Evolutionary conservation across 805 yeast genomes (phyloP).

Genomic region (Nakazawaea laoshanensis): DNA sequence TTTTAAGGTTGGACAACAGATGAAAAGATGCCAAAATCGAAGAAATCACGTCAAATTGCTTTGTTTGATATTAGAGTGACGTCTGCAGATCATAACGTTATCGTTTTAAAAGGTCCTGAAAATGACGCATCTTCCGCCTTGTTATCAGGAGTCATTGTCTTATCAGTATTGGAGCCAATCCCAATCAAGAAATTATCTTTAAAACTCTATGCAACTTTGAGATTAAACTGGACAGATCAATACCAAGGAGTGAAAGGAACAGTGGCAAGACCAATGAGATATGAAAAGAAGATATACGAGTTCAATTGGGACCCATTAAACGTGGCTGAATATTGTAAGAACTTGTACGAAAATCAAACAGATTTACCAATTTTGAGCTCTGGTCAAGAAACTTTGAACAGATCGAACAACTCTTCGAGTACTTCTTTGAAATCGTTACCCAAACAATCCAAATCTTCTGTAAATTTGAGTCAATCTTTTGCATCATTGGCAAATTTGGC

Average conservation of each 20-base stretch:
- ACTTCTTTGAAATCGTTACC: slow-evolving; percentile 33
- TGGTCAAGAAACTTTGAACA: slow-evolving; percentile 19
- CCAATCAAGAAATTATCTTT: slow-evolving; percentile 56
- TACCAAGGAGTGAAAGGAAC: slow-evolving; percentile 35
- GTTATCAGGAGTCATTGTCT: slow-evolving; percentile 68
- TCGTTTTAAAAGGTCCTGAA: slow-evolving; percentile 72
- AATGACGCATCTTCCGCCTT: slow-evolving; percentile 71
- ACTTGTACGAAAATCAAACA: slow-evolving; percentile 5
- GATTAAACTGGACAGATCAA: slow-evolving; percentile 57
- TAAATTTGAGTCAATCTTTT: slow-evolving; percentile 15
- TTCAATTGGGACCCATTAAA: slow-evolving; percentile 71
- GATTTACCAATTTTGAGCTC: slow-evolving; percentile 18
- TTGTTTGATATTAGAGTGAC: slow-evolving; percentile 45
- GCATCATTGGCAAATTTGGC: slow-evolving; percentile 14
- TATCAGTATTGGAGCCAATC: slow-evolving; percentile 70
- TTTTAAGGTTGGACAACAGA: not conserved
- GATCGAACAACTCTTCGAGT: slow-evolving; percentile 31
- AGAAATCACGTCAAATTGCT: slow-evolving; percentile 20
- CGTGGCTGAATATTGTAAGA: slow-evolving; percentile 28
- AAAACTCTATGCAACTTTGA: slow-evolving; percentile 57
- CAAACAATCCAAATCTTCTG: slow-evolving; percentile 26
- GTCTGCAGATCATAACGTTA: slow-evolving; percentile 67
- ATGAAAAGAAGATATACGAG: slow-evolving; percentile 62
- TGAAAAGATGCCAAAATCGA: slow-evolving; percentile 17
- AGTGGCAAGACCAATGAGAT: slow-evolving; percentile 36